A percentile compares a stretch with the other conserved stretches of the same genome.
Evolutionary conservation across 768 basidiomycete genomes (phyloP).

Genomic region (Boletus coccyginus): DNA sequence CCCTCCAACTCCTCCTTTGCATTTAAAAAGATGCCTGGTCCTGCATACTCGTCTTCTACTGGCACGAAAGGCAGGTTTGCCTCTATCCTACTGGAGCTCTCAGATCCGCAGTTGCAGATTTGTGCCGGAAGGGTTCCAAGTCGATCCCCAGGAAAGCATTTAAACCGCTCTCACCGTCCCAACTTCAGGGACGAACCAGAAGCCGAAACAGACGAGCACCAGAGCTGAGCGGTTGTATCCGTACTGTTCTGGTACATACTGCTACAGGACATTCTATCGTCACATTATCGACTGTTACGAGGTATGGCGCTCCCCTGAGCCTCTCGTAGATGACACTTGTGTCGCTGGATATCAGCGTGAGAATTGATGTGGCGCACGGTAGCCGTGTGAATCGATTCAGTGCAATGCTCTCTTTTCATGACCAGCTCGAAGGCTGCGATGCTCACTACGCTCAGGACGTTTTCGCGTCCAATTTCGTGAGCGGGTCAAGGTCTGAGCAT

Average conservation of each 20-base stretch:
- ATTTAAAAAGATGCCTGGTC: slow-evolving; percentile 4
- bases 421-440: slow-evolving; percentile 63
- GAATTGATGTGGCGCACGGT: too few species aligned
- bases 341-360: not conserved
- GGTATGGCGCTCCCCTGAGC: not conserved
- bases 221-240: not conserved
- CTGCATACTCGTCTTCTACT: not conserved
- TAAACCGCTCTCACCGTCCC: not conserved
- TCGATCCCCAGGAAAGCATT: not conserved
- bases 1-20: slow-evolving; percentile 1
- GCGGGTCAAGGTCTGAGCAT: slow-evolving; percentile 85
- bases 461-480: slow-evolving; percentile 44
- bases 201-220: slow-evolving; percentile 1
- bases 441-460: slow-evolving; percentile 58
- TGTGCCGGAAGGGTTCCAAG: not conserved
- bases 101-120: not conserved
- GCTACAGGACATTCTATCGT: not conserved
- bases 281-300: not conserved
- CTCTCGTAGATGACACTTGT: too few species aligned
- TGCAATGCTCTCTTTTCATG: not conserved
- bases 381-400: not conserved
- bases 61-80: not conserved
- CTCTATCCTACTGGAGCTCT: not conserved
- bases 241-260: not conserved
- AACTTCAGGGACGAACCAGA: slow-evolving; percentile 11